phyloP scores from a whole-genome alignment of 2,329 filamentous ascomycete genomes.

The Colletotrichum costaricense region DNA sequence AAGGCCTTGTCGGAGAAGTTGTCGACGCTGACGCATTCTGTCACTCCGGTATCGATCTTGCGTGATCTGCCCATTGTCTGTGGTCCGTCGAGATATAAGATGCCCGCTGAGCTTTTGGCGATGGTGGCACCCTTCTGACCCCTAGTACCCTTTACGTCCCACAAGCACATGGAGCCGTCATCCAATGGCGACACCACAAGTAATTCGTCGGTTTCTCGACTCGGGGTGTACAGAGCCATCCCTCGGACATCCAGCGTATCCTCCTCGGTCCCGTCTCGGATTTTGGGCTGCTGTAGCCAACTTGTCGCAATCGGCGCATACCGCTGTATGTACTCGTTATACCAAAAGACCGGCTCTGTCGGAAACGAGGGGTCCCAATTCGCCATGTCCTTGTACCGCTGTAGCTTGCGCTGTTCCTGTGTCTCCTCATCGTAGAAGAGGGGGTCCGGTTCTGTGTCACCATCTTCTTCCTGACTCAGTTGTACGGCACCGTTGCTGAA shows the following conservation, averaged over 20 bases:
- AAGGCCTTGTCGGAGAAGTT: conserved; percentile 75
- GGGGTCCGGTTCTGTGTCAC: not conserved
- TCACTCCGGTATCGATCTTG: conserved; percentile 77
- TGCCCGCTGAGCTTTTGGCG: conserved; percentile 72
- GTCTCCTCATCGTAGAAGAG: conserved; percentile 40
- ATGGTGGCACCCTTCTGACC: conserved; percentile 70
- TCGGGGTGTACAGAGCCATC: conserved; percentile 72
- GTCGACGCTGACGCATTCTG: conserved; percentile 87
- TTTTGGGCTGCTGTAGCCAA: conserved; percentile 78
- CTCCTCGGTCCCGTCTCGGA: conserved; percentile 52
- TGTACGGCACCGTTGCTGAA: conserved; percentile 27
- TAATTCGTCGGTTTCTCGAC: conserved; percentile 48
- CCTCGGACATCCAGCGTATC: conserved; percentile 77
- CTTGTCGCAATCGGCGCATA: conserved; percentile 78
- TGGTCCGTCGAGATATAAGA: conserved; percentile 70
- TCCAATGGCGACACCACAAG: conserved; percentile 82
- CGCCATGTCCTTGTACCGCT: conserved; percentile 70
- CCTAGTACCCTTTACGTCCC: conserved; percentile 75
- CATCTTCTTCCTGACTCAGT: conserved; percentile 19
- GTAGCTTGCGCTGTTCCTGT: conserved; percentile 43
- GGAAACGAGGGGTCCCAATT: conserved; percentile 88
- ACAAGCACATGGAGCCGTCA: conserved; percentile 88
- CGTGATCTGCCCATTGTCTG: conserved; percentile 63
- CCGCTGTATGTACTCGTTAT: conserved; percentile 88
- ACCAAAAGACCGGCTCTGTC: conserved; percentile 81